Evolutionary conservation across 202 grass and related monocot species (phyloP).

Genomic region (Panicum virgatum): DNA sequence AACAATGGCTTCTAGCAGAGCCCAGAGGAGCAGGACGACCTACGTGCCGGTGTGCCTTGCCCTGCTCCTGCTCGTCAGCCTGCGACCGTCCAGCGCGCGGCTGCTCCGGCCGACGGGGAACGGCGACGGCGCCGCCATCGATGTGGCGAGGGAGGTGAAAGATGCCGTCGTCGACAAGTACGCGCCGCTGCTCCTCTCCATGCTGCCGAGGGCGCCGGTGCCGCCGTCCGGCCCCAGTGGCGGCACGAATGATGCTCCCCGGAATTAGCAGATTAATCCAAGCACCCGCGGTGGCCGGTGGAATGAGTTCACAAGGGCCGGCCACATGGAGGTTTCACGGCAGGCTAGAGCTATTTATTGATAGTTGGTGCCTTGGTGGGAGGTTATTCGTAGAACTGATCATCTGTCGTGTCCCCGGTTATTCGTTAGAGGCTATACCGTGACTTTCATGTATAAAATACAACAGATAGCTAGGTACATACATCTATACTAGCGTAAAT

Average conservation of each 20-base stretch:
- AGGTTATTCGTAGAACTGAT: not conserved
- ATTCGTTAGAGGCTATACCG: too few relatives aligned
- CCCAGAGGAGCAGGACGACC: not conserved
- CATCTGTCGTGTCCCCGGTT: too few relatives aligned
- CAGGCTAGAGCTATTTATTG: not conserved
- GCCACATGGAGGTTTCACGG: not conserved
- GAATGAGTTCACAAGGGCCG: not conserved
- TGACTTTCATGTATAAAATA: slow-evolving; percentile 34
- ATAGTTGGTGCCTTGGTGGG: not conserved
- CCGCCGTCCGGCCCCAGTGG: slow-evolving; percentile 52
- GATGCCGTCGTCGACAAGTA: slow-evolving; percentile 36
- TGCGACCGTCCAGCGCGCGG: slow-evolving; percentile 35
- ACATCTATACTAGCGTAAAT: not conserved
- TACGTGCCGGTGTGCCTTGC: slow-evolving; percentile 1
- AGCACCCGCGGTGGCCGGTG: not conserved
- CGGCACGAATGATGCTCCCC: slow-evolving; percentile 27
- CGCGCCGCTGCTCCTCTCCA: slow-evolving; percentile 41
- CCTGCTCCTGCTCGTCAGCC: slow-evolving; percentile 27
- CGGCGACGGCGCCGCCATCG: not conserved
- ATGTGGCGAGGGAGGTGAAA: not conserved
- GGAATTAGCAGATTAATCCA: slow-evolving; percentile 12
- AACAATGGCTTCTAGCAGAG: slow-evolving; percentile 34
- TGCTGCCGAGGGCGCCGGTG: slow-evolving; percentile 42
- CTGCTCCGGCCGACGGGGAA: slow-evolving; percentile 1
- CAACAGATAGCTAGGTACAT: not conserved